Percentiles rank a stretch among this genome's conserved stretches.
Evolutionary conservation across 805 yeast genomes (phyloP).

Genomic region (Zygosaccharomyces bailii): DNA sequence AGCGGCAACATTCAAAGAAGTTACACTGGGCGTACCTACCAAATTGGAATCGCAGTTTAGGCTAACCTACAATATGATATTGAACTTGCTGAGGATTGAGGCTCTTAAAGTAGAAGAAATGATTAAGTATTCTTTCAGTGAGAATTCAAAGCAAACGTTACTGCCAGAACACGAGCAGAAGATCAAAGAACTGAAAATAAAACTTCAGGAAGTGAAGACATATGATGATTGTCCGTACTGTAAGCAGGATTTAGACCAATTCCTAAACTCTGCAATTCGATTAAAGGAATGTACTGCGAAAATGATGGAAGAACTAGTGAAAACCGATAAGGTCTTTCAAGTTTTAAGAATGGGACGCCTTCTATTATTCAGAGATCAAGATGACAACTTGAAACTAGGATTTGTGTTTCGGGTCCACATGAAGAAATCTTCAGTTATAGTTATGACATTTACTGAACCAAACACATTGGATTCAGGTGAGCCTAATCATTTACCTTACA

Average conservation of each 20-base stretch:
- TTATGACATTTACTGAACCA: constrained; percentile 36
- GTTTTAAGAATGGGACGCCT: constrained; percentile 54
- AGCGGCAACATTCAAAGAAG: constrained; percentile 63
- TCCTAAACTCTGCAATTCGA: constrained; percentile 44
- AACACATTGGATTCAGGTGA: constrained; percentile 26
- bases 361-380: constrained; percentile 52
- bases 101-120: constrained; percentile 96
- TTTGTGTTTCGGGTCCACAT: constrained; percentile 44
- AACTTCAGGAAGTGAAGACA: constrained; percentile 40
- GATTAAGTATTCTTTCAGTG: constrained; percentile 94
- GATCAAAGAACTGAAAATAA: constrained; percentile 50
- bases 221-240: constrained; percentile 39
- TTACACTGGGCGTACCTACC: constrained; percentile 85
- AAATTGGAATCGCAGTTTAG: constrained; percentile 89
- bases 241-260: constrained; percentile 42
- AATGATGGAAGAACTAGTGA: constrained; percentile 47
- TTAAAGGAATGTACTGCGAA: constrained; percentile 45
- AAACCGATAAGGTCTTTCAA: constrained; percentile 46
- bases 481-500: constrained; percentile 38
- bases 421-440: constrained; percentile 24
- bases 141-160: constrained; percentile 78
- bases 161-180: constrained; percentile 80
- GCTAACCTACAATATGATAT: constrained; percentile 91
- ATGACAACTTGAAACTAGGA: constrained; percentile 43
- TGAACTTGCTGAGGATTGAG: constrained; percentile 86